Conservation (phyloP, 306 rosid species). For the Quercus robur region DNA sequence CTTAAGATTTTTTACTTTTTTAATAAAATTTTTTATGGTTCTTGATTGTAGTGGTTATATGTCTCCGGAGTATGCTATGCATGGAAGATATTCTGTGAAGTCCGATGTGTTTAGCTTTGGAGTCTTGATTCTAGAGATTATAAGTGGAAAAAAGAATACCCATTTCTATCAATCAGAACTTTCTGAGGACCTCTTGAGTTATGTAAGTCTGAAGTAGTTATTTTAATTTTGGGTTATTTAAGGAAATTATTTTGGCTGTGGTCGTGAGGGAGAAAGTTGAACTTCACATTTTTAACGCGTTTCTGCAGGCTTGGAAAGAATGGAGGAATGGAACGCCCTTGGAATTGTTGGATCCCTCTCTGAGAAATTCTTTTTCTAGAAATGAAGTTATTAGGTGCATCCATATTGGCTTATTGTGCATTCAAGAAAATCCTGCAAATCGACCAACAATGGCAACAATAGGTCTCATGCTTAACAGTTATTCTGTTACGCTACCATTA, state of each 20-base stretch:
- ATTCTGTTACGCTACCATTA: slow-evolving; percentile 20
- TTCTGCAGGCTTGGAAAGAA: slow-evolving; percentile 44
- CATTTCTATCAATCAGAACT: background rate
- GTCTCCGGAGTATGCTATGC: background rate
- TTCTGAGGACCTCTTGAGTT: slow-evolving; percentile 1
- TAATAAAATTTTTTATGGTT: background rate
- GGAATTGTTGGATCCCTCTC: slow-evolving; percentile 15
- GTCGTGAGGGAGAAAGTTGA: no score
- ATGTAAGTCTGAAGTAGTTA: background rate
- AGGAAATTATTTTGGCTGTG: no score
- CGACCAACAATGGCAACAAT: slow-evolving; percentile 51
- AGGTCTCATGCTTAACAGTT: slow-evolving; percentile 41
- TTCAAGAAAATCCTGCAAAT: background rate
- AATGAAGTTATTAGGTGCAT: background rate
- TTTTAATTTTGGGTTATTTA: no score
- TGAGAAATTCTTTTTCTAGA: background rate
- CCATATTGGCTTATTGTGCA: no score
- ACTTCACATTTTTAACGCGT: no score
- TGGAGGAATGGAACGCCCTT: slow-evolving; percentile 33
- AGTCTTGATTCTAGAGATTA: slow-evolving; percentile 36
- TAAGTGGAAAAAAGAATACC: slow-evolving; percentile 27
- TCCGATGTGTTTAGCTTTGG: slow-evolving; percentile 50
- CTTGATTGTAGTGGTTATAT: slow-evolving; percentile 5
- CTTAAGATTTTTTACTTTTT: background rate
- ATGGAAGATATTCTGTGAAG: background rate